phyloP scores from a whole-genome alignment of 805 yeast genomes.

The Yarrowia divulgata region DNA sequence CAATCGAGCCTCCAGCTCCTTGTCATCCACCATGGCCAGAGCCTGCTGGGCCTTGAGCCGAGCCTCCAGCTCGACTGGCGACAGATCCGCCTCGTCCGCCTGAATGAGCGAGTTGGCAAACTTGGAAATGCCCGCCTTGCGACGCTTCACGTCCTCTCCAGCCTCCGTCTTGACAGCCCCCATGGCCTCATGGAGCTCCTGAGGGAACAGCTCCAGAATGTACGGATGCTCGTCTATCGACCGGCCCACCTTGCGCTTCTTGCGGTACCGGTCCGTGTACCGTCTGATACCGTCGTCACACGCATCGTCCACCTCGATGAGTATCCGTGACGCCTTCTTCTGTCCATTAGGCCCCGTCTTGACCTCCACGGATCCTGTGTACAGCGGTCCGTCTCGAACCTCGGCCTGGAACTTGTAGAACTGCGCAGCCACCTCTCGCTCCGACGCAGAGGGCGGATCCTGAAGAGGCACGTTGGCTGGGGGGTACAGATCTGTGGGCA shows the following conservation, averaged over 20 bases:
- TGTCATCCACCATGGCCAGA: constrained; percentile 38
- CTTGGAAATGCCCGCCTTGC: constrained; percentile 49
- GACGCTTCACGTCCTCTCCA: constrained; percentile 55
- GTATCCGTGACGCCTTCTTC: constrained; percentile 30
- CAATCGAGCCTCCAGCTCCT: constrained; percentile 36
- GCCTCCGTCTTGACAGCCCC: constrained; percentile 61
- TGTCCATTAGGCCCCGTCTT: constrained; percentile 27
- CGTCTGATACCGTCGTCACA: constrained; percentile 74
- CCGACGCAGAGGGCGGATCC: constrained; percentile 40
- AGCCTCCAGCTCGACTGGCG: constrained; percentile 50
- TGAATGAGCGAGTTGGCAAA: constrained; percentile 53
- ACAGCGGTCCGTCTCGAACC: constrained; percentile 47
- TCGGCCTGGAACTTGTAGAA: constrained; percentile 43
- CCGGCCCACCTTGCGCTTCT: constrained; percentile 71
- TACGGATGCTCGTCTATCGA: constrained; percentile 83
- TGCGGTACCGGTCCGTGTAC: constrained; percentile 80
- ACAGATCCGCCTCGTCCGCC: constrained; percentile 48
- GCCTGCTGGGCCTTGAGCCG: constrained; percentile 46
- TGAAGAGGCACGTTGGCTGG: constrained; percentile 44
- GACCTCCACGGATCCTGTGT: constrained; percentile 43
- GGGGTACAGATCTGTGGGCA: constrained; percentile 45
- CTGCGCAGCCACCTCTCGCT: constrained; percentile 45
- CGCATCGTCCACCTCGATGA: constrained; percentile 37
- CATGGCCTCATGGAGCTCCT: constrained; percentile 75
- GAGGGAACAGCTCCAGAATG: constrained; percentile 72